Conservation (phyloP, 495 filamentous ascomycete species). For the Neurospora sp. region DNA sequence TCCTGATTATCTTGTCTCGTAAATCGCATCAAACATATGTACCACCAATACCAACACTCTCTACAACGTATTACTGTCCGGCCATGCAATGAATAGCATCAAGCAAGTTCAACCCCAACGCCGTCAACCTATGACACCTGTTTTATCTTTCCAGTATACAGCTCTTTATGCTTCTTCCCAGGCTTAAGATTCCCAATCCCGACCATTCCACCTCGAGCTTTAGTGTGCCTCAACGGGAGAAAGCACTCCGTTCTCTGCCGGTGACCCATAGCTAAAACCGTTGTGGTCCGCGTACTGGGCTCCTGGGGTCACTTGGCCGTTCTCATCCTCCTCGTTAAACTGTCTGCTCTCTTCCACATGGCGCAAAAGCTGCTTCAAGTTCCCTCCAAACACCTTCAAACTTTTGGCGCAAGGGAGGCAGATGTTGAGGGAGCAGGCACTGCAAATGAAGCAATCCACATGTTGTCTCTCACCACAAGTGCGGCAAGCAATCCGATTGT, state of each 20-base stretch:
- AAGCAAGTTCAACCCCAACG: background rate
- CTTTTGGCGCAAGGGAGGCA: conserved; percentile 9
- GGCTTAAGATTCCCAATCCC: background rate
- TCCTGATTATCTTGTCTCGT: background rate
- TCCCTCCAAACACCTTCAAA: conserved; percentile 9
- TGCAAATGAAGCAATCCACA: conserved; percentile 22
- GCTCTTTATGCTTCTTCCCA: background rate
- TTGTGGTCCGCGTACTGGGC: background rate
- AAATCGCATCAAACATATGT: background rate
- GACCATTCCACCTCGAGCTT: background rate
- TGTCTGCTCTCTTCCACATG: conserved; percentile 7
- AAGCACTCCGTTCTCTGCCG: background rate
- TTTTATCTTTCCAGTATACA: background rate
- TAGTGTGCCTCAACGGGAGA: background rate
- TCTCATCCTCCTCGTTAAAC: background rate
- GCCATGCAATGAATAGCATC: background rate
- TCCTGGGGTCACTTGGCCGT: background rate
- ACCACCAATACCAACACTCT: background rate
- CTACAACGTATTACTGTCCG: background rate
- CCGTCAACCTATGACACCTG: background rate
- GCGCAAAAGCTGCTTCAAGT: conserved; percentile 10
- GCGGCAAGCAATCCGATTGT: conserved; percentile 19
- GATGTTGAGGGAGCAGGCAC: conserved; percentile 18
- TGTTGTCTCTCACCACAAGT: conserved; percentile 12
- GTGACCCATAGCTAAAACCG: background rate